phyloP scores from a whole-genome alignment of 306 rosid genomes.

The Quercus variabilis region DNA sequence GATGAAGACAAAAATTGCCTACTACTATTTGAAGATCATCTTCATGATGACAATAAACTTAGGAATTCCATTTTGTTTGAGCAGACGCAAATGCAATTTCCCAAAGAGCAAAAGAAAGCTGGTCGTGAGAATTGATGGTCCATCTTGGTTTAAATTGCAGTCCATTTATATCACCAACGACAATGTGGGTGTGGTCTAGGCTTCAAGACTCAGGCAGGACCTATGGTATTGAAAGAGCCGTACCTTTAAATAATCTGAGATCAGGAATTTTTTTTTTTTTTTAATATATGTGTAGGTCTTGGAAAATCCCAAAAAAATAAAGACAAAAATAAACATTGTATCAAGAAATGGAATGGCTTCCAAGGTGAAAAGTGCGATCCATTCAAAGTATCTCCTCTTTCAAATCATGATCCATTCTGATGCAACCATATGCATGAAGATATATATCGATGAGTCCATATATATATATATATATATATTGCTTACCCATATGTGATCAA shows the following conservation, averaged over 20 bases:
- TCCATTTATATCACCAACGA: neutral
- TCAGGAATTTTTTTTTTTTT: neutral
- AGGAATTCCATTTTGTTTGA: neutral
- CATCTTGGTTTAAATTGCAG: neutral
- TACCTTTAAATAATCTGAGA: neutral
- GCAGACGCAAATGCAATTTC: neutral
- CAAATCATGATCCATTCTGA: too few species aligned
- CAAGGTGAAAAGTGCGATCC: neutral
- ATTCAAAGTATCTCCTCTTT: neutral
- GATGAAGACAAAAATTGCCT: neutral
- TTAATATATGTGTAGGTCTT: neutral
- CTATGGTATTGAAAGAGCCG: neutral
- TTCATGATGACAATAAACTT: neutral
- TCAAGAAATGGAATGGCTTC: too few species aligned
- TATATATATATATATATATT: too few species aligned
- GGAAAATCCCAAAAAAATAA: neutral
- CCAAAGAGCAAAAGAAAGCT: neutral
- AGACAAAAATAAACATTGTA: neutral
- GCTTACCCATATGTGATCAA: slow-evolving; percentile 10
- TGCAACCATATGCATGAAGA: too few species aligned
- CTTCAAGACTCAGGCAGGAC: neutral
- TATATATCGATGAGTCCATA: too few species aligned
- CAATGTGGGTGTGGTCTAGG: neutral
- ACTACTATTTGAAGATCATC: neutral
- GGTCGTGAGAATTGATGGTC: neutral